Percentiles rank a stretch among this genome's conserved stretches.
Evolutionary conservation across 2,329 filamentous ascomycete genomes (phyloP).

Genomic region (Myriosclerotinia curreyana): DNA sequence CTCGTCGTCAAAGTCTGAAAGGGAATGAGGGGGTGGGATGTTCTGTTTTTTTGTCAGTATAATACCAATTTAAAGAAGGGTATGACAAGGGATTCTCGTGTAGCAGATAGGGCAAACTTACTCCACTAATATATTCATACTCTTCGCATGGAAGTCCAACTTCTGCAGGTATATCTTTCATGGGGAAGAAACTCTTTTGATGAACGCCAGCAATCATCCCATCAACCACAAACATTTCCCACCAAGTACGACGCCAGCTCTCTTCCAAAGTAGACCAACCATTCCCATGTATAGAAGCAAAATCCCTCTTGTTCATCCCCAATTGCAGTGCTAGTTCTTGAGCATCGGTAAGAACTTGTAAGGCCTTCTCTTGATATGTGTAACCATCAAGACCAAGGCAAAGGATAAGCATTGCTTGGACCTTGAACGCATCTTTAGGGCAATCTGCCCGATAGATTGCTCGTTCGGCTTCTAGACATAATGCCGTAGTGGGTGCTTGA

Average conservation of each 20-base stretch:
- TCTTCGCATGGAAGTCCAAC: conserved; percentile 82
- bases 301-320: conserved; percentile 68
- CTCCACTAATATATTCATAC: conserved; percentile 60
- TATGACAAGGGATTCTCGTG: background rate
- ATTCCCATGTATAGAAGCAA: conserved; percentile 60
- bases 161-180: conserved; percentile 64
- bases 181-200: conserved; percentile 65
- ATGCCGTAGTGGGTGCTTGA: conserved; percentile 30
- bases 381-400: conserved; percentile 76
- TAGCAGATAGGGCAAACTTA: conserved; percentile 38
- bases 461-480: conserved; percentile 32
- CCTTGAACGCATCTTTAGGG: conserved; percentile 49
- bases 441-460: conserved; percentile 27
- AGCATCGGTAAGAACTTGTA: conserved; percentile 63
- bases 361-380: conserved; percentile 66
- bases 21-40: conserved; percentile 57
- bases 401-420: conserved; percentile 76
- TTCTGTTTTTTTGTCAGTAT: conserved; percentile 45
- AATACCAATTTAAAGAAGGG: background rate
- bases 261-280: conserved; percentile 71
- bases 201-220: conserved; percentile 81
- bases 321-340: conserved; percentile 72
- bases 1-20: conserved; percentile 72
- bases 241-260: conserved; percentile 86
- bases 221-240: conserved; percentile 67